phyloP scores from a whole-genome alignment of 805 yeast genomes.

The Monosporozyma unispora region DNA sequence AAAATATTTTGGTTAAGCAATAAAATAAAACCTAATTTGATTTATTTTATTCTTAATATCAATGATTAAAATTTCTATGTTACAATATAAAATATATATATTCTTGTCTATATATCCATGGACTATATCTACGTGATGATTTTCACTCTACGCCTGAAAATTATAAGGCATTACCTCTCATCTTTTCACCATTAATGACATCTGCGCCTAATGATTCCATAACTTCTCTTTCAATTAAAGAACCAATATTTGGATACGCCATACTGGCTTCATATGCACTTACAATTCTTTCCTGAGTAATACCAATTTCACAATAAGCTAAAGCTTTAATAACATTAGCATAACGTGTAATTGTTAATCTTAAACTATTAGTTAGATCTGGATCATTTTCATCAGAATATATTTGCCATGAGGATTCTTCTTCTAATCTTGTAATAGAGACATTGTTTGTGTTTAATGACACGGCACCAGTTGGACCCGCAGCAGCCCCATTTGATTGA shows the following conservation, averaged over 20 bases:
- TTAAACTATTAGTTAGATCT: slow-evolving; percentile 46
- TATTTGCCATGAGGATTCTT: slow-evolving; percentile 90
- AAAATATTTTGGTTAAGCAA: slow-evolving; percentile 53
- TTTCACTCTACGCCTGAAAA: background rate
- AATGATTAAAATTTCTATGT: background rate
- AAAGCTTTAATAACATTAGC: slow-evolving; percentile 75
- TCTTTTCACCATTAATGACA: slow-evolving; percentile 59
- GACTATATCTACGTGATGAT: background rate
- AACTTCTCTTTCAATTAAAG: slow-evolving; percentile 58
- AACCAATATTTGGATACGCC: slow-evolving; percentile 63
- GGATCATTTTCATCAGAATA: slow-evolving; percentile 82
- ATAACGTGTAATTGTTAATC: slow-evolving; percentile 75
- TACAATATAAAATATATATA: background rate
- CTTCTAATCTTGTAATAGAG: slow-evolving; percentile 76
- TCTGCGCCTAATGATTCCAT: slow-evolving; percentile 70
- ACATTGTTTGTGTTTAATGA: slow-evolving; percentile 35
- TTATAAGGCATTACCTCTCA: slow-evolving; percentile 46
- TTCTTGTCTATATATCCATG: background rate
- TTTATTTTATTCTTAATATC: slow-evolving; percentile 2
- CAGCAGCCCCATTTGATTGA: slow-evolving; percentile 13
- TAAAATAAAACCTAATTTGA: slow-evolving; percentile 1
- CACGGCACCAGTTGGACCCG: slow-evolving; percentile 31
- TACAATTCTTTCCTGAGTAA: slow-evolving; percentile 70
- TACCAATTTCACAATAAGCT: slow-evolving; percentile 77
- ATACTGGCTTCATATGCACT: slow-evolving; percentile 86